Evolutionary conservation across 257 asterid species (phyloP).

Genomic region (Przewalskia tangutica): DNA sequence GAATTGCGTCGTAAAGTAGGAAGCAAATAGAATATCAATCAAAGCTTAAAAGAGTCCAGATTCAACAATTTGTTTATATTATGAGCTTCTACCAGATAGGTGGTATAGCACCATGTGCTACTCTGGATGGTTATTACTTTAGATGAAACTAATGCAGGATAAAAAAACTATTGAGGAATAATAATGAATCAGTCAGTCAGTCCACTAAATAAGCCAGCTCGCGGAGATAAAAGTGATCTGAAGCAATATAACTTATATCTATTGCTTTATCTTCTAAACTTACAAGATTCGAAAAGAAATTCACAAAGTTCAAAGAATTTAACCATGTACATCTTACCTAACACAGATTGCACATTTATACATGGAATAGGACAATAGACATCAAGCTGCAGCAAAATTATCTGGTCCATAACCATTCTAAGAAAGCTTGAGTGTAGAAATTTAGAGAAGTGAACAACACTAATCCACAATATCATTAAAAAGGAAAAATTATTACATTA

Average conservation of each 20-base stretch:
- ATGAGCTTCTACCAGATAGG: background rate
- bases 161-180: too few relatives aligned
- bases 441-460: too few relatives aligned
- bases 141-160: background rate
- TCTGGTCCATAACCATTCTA: background rate
- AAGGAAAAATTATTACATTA: too few relatives aligned
- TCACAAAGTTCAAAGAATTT: background rate
- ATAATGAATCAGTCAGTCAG: too few relatives aligned
- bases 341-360: background rate
- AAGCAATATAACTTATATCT: background rate
- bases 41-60: background rate
- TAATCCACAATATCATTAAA: too few relatives aligned
- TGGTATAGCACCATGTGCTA: background rate
- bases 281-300: background rate
- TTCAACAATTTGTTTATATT: background rate
- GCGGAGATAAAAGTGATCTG: background rate
- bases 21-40: background rate
- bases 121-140: background rate
- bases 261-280: background rate
- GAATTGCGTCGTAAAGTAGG: background rate
- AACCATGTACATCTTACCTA: background rate
- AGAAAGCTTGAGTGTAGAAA: background rate
- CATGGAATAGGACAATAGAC: background rate
- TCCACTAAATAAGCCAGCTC: background rate
- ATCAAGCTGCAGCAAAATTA: background rate